Evolutionary conservation across 2,329 filamentous ascomycete species (phyloP).

Genomic region (Apiospora phragmitis): DNA sequence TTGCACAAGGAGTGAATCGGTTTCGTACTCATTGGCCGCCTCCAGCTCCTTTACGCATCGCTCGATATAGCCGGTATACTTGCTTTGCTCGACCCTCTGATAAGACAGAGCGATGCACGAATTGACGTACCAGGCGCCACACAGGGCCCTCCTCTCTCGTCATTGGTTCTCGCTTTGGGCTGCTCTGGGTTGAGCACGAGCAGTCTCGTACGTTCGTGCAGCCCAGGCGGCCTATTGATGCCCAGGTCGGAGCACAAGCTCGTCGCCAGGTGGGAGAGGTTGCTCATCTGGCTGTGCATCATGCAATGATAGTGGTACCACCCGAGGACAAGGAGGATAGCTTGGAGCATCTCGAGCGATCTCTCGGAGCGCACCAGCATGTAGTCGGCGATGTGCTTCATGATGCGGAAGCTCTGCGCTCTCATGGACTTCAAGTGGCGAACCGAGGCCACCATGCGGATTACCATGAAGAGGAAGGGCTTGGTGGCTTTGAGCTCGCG

Average conservation of each 20-base stretch:
- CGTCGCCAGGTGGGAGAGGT: conserved; percentile 48
- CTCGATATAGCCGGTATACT: conserved; percentile 53
- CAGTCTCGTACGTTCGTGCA: conserved; percentile 43
- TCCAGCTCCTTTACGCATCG: conserved; percentile 50
- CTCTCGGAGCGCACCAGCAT: conserved; percentile 51
- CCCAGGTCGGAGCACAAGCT: conserved; percentile 49
- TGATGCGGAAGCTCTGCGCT: conserved; percentile 49
- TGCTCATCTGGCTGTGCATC: conserved; percentile 52
- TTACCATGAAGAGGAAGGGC: conserved; percentile 51
- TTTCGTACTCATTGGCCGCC: conserved; percentile 43
- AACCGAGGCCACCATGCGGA: conserved; percentile 51
- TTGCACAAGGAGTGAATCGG: conserved; percentile 46
- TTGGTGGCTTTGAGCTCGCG: conserved; percentile 37
- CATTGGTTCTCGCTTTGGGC: conserved; percentile 43
- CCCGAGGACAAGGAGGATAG: conserved; percentile 48
- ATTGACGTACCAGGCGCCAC: conserved; percentile 56
- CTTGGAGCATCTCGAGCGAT: conserved; percentile 50
- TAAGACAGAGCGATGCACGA: conserved; percentile 44
- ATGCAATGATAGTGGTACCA: conserved; percentile 58
- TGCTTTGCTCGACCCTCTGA: conserved; percentile 47
- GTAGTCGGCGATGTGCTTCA: conserved; percentile 46
- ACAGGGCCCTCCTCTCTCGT: conserved; percentile 52
- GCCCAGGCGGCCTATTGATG: conserved; percentile 41
- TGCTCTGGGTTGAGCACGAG: conserved; percentile 42
- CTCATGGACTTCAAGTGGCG: conserved; percentile 48